Conservation (phyloP, 768 basidiomycete genomes). For the Tylopilus vinaceipallidus region DNA sequence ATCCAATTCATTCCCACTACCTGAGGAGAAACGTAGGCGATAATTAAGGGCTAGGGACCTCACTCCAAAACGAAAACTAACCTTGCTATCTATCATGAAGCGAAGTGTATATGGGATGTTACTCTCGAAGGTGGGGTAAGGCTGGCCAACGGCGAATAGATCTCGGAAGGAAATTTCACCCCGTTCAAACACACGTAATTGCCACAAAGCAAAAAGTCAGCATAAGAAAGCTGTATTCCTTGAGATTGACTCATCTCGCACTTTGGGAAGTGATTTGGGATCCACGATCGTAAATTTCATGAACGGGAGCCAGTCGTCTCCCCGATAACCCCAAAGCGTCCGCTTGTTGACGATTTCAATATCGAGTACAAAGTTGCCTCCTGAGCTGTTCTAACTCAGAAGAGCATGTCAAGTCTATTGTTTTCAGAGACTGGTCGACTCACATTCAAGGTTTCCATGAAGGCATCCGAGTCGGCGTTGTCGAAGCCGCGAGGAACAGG, state of each 20-base stretch:
- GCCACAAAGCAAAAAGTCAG: constrained; percentile 19
- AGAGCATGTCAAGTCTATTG: neutral
- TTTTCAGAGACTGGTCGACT: constrained; percentile 24
- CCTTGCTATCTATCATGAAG: constrained; percentile 98
- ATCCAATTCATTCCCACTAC: constrained; percentile 99
- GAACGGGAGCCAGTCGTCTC: constrained; percentile 77
- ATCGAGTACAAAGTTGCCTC: constrained; percentile 41
- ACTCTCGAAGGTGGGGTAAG: constrained; percentile 82
- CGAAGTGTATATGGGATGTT: constrained; percentile 89
- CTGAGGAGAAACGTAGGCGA: constrained; percentile 40
- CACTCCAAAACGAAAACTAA: constrained; percentile 25
- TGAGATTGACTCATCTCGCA: constrained; percentile 74
- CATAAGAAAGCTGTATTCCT: constrained; percentile 1
- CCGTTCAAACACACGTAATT: constrained; percentile 65
- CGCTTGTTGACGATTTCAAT: constrained; percentile 64
- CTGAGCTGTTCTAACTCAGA: constrained; percentile 21
- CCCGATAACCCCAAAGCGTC: constrained; percentile 85
- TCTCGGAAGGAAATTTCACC: constrained; percentile 68
- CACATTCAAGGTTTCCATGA: constrained; percentile 75
- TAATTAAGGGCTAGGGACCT: neutral
- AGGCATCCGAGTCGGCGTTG: constrained; percentile 59
- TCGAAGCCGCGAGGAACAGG: constrained; percentile 82
- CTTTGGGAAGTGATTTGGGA: constrained; percentile 76
- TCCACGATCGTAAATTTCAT: constrained; percentile 79
- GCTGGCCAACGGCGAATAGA: constrained; percentile 47